A percentile compares a stretch with the other conserved stretches of the same genome.
phyloP scores from a whole-genome alignment of 2,329 filamentous ascomycete species.

The Ascochyta rabiei region DNA sequence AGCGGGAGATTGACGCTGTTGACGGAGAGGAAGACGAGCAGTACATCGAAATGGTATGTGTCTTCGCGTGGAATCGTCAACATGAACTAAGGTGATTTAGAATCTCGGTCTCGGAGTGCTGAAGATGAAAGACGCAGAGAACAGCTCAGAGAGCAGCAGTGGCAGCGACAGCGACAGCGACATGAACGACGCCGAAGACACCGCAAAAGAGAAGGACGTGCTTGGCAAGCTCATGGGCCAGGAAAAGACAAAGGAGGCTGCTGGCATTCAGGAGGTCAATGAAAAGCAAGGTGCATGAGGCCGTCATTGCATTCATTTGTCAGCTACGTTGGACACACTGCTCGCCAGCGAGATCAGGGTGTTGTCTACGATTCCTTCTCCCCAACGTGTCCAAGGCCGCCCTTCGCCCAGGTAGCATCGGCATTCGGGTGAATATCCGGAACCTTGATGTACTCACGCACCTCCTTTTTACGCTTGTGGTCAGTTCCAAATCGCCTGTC shows the following conservation, averaged over 20 bases:
- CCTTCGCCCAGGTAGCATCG: constrained; percentile 55
- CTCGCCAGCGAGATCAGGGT: no score
- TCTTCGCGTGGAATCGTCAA: background rate
- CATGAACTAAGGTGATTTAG: constrained; percentile 21
- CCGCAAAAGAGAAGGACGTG: constrained; percentile 36
- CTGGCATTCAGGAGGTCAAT: constrained; percentile 40
- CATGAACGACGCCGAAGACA: constrained; percentile 17
- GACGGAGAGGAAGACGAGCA: constrained; percentile 35
- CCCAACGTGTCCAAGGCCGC: constrained; percentile 20
- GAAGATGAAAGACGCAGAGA: constrained; percentile 45
- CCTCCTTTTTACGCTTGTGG: constrained; percentile 58
- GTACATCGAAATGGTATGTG: constrained; percentile 51
- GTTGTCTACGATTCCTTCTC: background rate
- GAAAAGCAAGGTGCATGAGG: constrained; percentile 25
- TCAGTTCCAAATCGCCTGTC: constrained; percentile 62
- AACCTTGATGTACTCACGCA: constrained; percentile 59
- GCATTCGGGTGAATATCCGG: constrained; percentile 57
- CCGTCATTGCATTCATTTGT: background rate
- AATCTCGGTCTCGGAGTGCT: constrained; percentile 56
- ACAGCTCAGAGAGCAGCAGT: constrained; percentile 29
- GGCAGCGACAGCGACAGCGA: constrained; percentile 16
- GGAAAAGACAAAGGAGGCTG: constrained; percentile 24
- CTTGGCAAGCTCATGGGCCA: constrained; percentile 48
- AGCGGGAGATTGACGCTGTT: constrained; percentile 46
- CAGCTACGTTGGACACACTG: background rate